A percentile compares a stretch with the other conserved stretches of the same genome.
Evolutionary conservation across 2,329 filamentous ascomycete species (phyloP).

Genomic region (Botrytis hyacinthi): DNA sequence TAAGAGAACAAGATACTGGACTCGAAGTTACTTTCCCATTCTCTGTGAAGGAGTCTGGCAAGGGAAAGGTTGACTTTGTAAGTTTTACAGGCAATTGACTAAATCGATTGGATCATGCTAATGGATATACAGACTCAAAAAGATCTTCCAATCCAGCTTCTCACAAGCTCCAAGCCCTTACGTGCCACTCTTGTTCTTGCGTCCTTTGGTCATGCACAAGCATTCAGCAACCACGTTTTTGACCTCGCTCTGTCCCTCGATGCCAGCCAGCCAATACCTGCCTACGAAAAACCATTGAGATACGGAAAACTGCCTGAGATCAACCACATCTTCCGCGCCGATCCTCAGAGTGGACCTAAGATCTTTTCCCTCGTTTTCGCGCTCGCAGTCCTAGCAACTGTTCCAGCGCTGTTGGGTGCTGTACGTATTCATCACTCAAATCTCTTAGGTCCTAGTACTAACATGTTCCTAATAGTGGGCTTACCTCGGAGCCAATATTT

Average conservation of each 20-base stretch:
- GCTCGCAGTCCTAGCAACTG: slow-evolving; percentile 66
- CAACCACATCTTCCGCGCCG: slow-evolving; percentile 81
- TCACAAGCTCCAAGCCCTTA: slow-evolving; percentile 65
- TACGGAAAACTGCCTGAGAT: slow-evolving; percentile 85
- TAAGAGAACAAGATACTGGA: slow-evolving; percentile 71
- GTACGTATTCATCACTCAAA: slow-evolving; percentile 50
- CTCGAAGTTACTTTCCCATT: slow-evolving; percentile 87
- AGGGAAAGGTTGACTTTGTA: slow-evolving; percentile 82
- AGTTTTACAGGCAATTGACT: slow-evolving; percentile 38
- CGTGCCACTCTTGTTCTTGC: slow-evolving; percentile 80
- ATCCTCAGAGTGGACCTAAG: slow-evolving; percentile 76
- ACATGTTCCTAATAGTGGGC: slow-evolving; percentile 60
- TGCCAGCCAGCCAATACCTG: slow-evolving; percentile 55
- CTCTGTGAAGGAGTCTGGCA: slow-evolving; percentile 81
- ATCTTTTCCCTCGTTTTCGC: slow-evolving; percentile 77
- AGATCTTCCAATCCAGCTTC: slow-evolving; percentile 82
- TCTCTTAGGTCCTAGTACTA: slow-evolving; percentile 26
- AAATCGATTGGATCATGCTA: slow-evolving; percentile 21
- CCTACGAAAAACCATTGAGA: slow-evolving; percentile 67
- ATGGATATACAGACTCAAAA: slow-evolving; percentile 66
- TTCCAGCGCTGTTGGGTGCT: slow-evolving; percentile 69
- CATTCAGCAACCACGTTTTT: slow-evolving; percentile 70
- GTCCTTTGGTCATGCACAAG: slow-evolving; percentile 74
- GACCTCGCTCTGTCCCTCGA: slow-evolving; percentile 66
- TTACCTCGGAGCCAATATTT: slow-evolving; percentile 76